These are phyloP conservation scores for Raffaelea ambrosiae DNA, from an alignment of 2,329 filamentous ascomycete species.

Conservation along the genomic window DNA sequence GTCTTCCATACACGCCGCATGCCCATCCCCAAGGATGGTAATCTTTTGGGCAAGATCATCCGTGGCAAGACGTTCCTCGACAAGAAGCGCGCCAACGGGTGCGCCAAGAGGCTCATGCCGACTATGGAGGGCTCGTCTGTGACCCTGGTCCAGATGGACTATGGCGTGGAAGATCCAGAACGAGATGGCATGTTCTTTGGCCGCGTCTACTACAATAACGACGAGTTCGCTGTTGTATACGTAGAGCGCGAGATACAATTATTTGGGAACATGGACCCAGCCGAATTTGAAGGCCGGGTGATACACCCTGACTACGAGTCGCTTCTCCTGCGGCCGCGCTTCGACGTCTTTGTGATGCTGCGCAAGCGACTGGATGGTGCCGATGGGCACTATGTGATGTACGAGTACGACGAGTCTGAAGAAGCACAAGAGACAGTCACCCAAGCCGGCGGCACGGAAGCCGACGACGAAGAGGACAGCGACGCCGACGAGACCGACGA, in stretches of 20 bases:
- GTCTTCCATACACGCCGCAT: slow-evolving; percentile 9
- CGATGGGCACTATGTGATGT: slow-evolving; percentile 1
- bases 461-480: not conserved
- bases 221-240: slow-evolving; percentile 4
- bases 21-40: not conserved
- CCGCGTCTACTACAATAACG: not conserved
- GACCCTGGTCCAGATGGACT: slow-evolving; percentile 6
- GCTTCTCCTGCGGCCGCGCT: slow-evolving; percentile 4
- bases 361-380: not conserved
- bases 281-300: slow-evolving; percentile 1
- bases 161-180: not conserved
- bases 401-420: slow-evolving; percentile 5
- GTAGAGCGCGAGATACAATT: slow-evolving; percentile 10
- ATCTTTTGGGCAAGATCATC: slow-evolving; percentile 3
- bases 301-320: slow-evolving; percentile 3
- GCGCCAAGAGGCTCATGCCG: slow-evolving; percentile 1
- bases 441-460: too few relatives aligned
- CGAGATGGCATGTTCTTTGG: slow-evolving; percentile 13
- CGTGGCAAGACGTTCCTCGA: slow-evolving; percentile 7
- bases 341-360: slow-evolving; percentile 11
- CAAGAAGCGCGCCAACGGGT: slow-evolving; percentile 10
- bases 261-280: slow-evolving; percentile 8
- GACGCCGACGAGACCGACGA: not conserved
- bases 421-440: not conserved
- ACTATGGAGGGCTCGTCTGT: not conserved